Conservation (phyloP, 2,329 filamentous ascomycete genomes). For the Didymella pinodella region DNA sequence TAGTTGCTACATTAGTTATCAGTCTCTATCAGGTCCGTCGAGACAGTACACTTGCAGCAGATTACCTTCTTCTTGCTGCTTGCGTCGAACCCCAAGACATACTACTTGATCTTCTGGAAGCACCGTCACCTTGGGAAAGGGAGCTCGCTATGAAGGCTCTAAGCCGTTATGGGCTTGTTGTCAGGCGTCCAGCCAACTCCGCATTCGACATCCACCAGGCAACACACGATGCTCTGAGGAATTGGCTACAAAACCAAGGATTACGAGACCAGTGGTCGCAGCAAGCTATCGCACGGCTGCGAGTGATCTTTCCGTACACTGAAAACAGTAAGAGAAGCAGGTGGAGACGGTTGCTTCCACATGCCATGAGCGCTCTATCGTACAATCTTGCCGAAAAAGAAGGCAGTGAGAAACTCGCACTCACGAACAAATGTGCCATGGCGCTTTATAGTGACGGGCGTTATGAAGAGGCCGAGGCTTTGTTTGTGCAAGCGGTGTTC, state of each 20-base stretch:
- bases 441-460: not conserved
- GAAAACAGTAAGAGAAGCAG: not conserved
- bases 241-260: not conserved
- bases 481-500: not conserved
- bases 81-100: not conserved
- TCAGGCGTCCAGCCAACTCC: not conserved
- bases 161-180: not conserved
- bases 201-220: not conserved
- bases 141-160: not conserved
- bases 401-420: not conserved
- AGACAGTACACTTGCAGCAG: not conserved
- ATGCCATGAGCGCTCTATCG: not conserved
- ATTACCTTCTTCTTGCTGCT: not conserved
- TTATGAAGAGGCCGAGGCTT: not conserved
- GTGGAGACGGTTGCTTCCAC: not conserved
- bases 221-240: not conserved
- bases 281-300: not conserved
- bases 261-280: not conserved
- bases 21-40: not conserved
- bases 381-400: not conserved
- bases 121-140: not conserved
- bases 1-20: not conserved
- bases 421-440: not conserved
- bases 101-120: not conserved
- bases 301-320: not conserved